Conservation (phyloP, 1,284 basidiomycete species). For the Microbotryum scabiosae region DNA sequence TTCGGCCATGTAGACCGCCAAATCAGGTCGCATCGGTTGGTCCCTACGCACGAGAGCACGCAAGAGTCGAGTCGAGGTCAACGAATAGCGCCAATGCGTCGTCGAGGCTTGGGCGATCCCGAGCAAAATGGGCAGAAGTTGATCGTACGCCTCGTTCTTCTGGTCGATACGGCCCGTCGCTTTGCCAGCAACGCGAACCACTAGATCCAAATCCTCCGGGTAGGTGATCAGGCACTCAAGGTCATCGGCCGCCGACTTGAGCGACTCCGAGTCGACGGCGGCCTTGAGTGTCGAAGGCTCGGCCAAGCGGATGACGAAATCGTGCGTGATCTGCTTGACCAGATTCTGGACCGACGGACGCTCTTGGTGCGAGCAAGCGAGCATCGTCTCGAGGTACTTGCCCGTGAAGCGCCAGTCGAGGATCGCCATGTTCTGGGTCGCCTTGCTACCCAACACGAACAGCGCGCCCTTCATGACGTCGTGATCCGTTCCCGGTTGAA, state of each 20-base stretch:
- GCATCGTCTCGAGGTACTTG: slow-evolving; percentile 44
- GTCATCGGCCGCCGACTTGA: slow-evolving; percentile 34
- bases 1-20: slow-evolving; percentile 47
- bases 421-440: slow-evolving; percentile 44
- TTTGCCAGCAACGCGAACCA: slow-evolving; percentile 37
- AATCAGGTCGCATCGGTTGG: slow-evolving; percentile 52
- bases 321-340: slow-evolving; percentile 61
- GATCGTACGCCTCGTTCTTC: slow-evolving; percentile 42
- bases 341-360: slow-evolving; percentile 77
- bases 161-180: slow-evolving; percentile 34
- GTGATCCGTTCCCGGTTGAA: slow-evolving; percentile 67
- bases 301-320: slow-evolving; percentile 43
- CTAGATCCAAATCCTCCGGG: slow-evolving; percentile 32
- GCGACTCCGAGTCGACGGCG: slow-evolving; percentile 17
- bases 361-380: slow-evolving; percentile 24
- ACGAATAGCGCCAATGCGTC: slow-evolving; percentile 87
- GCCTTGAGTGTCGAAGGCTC: slow-evolving; percentile 36
- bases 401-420: slow-evolving; percentile 60
- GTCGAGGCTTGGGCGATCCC: slow-evolving; percentile 56
- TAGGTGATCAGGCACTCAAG: slow-evolving; percentile 28
- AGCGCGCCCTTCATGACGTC: slow-evolving; percentile 94
- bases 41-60: slow-evolving; percentile 68
- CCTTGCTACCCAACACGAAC: slow-evolving; percentile 75
- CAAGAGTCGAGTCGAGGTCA: slow-evolving; percentile 67
- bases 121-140: slow-evolving; percentile 52